phyloP scores from a whole-genome alignment of 805 yeast species.

The Trichomonascus vanleenenianus region DNA sequence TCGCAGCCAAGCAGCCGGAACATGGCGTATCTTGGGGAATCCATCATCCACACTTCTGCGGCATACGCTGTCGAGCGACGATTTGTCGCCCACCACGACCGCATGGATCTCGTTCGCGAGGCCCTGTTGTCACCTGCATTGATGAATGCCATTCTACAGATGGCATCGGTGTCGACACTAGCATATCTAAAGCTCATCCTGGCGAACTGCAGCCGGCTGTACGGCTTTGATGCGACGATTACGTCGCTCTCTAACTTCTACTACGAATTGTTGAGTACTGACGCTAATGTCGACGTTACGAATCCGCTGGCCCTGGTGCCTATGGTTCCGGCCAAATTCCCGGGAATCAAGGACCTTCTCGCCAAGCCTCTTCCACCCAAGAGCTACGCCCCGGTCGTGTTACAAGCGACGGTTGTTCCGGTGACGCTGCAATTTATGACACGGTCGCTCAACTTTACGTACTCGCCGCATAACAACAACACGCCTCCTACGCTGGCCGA shows the following conservation, averaged over 20 bases:
- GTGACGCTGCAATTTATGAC: constrained; percentile 27
- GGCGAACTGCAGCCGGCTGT: constrained; percentile 45
- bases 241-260: constrained; percentile 61
- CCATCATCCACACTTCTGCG: constrained; percentile 46
- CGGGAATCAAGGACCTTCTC: neutral
- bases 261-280: constrained; percentile 50
- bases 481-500: constrained; percentile 79
- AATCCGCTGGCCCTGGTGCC: neutral
- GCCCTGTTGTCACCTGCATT: constrained; percentile 12
- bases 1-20: constrained; percentile 21
- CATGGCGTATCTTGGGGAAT: constrained; percentile 49
- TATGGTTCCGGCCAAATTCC: neutral
- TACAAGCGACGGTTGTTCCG: constrained; percentile 15
- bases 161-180: constrained; percentile 6
- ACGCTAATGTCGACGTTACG: constrained; percentile 18
- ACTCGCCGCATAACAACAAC: constrained; percentile 45
- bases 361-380: neutral
- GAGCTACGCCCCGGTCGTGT: too few relatives aligned
- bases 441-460: constrained; percentile 49
- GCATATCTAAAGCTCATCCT: constrained; percentile 8
- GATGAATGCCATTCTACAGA: constrained; percentile 12
- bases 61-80: constrained; percentile 58
- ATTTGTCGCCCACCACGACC: constrained; percentile 29
- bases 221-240: constrained; percentile 67
- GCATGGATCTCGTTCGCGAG: constrained; percentile 5